Evolutionary conservation across 495 filamentous ascomycete species (phyloP), one percentile per base, ranked within the genome.

Genomic region (Aspergillus asperescens): DNA sequence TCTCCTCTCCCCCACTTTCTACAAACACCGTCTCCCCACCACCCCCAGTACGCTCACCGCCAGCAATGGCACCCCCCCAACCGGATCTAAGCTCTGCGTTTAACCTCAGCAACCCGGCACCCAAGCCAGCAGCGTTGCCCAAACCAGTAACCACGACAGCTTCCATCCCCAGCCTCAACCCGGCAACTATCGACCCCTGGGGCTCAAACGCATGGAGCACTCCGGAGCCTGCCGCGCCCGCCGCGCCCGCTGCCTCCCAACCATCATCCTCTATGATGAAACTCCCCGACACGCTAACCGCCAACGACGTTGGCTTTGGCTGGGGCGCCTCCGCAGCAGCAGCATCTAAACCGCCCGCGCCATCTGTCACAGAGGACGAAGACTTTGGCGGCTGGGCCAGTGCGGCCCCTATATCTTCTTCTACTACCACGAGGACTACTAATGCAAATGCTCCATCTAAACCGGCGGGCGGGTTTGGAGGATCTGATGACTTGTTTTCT

Each of bases 301-400:
- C 71, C 29, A 69, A 70, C 38, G 73, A 73, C 22, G 65, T 73
- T 38, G 76, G 77, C 49, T 71, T 76, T 54, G 81, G 81, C 50
- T 86, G 82, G 82, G 81, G 79, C 13, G 65, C 60, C n/a, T 54
- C 69, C 4, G 43, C 62, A 3, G 39, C 53, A 18, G 29, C 57
- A 10, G 56, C 74, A 3, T 65, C 80, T 19, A 73, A 76, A 54
- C 65, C 51, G 4, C 42, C 71, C 0, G 63, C 72, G 8, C 82
- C 87, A 9, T 84, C 84, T 56, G 84, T 93, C 2, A 78, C 81
- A 24, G 82, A 81, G 0, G 90, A 96, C 63, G 90, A 96, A 68
- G 90, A 96, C 59, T 96, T 95, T 71, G 90, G 90, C 13, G 90
- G 90, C 19, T 96, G 90, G 90, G 86, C 85, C 38, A 90, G 86